Base-by-base conservation (phyloP, 2,329 filamentous ascomycete genomes). In the Fusarium setosum region DNA sequence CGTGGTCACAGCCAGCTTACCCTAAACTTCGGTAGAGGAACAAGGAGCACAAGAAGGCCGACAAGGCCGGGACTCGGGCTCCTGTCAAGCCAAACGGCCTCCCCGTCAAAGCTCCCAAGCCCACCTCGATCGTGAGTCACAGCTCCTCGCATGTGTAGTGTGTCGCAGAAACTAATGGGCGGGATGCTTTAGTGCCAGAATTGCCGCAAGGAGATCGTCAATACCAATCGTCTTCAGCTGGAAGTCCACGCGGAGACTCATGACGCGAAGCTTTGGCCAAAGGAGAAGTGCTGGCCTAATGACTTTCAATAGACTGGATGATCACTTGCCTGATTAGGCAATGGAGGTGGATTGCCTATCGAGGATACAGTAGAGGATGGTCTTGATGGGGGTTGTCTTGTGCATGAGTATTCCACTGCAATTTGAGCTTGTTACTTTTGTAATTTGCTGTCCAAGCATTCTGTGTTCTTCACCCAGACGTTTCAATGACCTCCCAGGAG, bases 271-370 rank as follows among this genome's bases (percentile, higher is more conserved):
- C 59, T 74, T 5, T 86, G 84, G 84, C 75, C 83, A 1, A 86
- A 86, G 79, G 84, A 86, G 78, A 86, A 86, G 79, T 87, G 84
- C 77, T 87, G 82, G 81, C 84, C 84, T 3, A 83, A 82, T 50
- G 82, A 84, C 48, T 84, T 83, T 62, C 48, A 64, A 50, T 67
- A 64, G 15, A 40, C 23, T 2, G 18, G 0, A 13, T 7, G 9
- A 17, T 15, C 6, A n/a, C n/a, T n/a, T n/a, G n/a, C n/a, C n/a
- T n/a, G n/a, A n/a, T n/a, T n/a, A n/a, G n/a, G n/a, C n/a, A n/a
- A n/a, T n/a, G n/a, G 24, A 32, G 17, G 24, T 45, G 23, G 24
- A 45, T 17, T 18, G 15, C 24, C 9, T n/a, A 26, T 13, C 12
- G 10, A 31, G 12, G 31, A 32, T 15, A 32, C 23, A 12, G 23